Percentiles rank a stretch among this genome's conserved stretches.
Evolutionary conservation across 768 basidiomycete species (phyloP).

Genomic region (Strobilomyces echinocephalus): DNA sequence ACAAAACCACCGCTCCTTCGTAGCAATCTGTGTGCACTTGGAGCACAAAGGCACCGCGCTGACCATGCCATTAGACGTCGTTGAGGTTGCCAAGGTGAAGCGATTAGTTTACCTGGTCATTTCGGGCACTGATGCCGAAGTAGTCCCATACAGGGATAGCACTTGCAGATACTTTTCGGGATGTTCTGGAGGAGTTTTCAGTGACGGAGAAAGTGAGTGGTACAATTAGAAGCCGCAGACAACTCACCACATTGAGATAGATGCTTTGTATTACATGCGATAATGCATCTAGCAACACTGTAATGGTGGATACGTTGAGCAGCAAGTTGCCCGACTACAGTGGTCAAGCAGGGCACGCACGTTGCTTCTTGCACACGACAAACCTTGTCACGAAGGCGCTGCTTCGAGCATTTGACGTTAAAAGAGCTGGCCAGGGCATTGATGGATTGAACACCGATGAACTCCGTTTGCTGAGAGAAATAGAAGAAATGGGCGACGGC

Average conservation of each 20-base stretch:
- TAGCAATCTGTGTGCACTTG: background rate
- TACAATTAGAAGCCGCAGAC: too few species aligned
- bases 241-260: too few species aligned
- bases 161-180: too few species aligned
- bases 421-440: too few species aligned
- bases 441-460: background rate
- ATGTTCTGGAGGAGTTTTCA: too few species aligned
- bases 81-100: background rate
- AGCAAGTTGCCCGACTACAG: background rate
- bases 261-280: too few species aligned
- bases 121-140: background rate
- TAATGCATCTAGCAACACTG: too few species aligned
- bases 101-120: too few species aligned
- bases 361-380: background rate
- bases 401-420: background rate
- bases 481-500: background rate
- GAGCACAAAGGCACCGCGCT: background rate
- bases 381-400: background rate
- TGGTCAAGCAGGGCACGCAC: background rate
- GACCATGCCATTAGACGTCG: background rate
- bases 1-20: background rate
- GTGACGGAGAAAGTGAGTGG: too few species aligned
- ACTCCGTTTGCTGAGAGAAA: background rate
- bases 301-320: too few species aligned
- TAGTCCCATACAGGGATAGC: background rate